Evolutionary conservation across 305 asterid species (phyloP).

Genomic region (Fraxinus baroniana): DNA sequence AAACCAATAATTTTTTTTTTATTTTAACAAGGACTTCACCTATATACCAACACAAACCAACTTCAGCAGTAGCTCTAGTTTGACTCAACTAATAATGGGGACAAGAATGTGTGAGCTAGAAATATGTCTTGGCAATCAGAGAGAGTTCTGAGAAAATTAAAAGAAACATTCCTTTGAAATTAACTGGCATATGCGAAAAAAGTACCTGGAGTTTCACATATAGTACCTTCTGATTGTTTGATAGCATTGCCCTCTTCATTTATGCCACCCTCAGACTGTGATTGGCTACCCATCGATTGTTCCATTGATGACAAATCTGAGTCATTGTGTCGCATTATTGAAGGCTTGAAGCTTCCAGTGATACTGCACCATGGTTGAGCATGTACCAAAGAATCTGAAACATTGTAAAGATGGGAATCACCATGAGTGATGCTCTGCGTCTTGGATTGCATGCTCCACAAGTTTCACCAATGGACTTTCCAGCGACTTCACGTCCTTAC

Average conservation of each 20-base stretch:
- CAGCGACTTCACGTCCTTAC: background rate
- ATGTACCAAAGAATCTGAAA: background rate
- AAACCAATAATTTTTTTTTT: background rate
- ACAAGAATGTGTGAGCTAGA: background rate
- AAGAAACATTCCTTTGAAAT: background rate
- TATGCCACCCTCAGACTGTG: slow-evolving; percentile 37
- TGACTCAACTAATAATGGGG: background rate
- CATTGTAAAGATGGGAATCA: background rate
- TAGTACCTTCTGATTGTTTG: background rate
- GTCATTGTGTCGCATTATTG: background rate
- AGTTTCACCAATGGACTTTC: background rate
- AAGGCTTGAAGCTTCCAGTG: background rate
- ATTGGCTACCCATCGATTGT: slow-evolving; percentile 40
- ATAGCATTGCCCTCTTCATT: background rate
- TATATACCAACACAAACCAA: background rate
- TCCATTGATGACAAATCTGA: slow-evolving; percentile 21
- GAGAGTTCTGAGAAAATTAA: background rate
- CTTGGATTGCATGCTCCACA: background rate
- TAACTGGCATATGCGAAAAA: background rate
- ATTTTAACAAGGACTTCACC: background rate
- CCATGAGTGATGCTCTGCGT: background rate
- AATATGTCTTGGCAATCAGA: background rate
- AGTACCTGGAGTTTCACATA: background rate
- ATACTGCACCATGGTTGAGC: background rate
- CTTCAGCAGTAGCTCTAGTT: background rate